Percentiles rank a stretch among this genome's conserved stretches.
phyloP scores from a whole-genome alignment of 2,329 filamentous ascomycete species.

The Cadophora malorum region DNA sequence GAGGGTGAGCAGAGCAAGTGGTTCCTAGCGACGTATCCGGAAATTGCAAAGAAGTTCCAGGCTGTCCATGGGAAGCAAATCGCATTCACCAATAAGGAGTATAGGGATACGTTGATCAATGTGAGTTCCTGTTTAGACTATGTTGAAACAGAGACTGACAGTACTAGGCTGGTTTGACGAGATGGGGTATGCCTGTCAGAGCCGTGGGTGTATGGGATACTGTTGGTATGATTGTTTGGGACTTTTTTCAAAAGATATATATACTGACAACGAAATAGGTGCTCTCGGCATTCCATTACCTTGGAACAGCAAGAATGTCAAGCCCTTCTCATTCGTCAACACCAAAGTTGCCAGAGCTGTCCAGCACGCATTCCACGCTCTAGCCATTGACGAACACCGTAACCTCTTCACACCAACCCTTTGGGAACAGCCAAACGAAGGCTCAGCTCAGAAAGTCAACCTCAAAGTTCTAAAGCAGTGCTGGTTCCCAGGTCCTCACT shows the following conservation, averaged over 20 bases:
- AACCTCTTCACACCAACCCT: conserved; percentile 48
- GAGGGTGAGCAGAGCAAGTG: conserved; percentile 31
- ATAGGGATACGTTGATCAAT: conserved; percentile 34
- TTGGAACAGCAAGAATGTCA: conserved; percentile 37
- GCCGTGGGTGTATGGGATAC: conserved; percentile 58
- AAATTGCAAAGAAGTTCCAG: conserved; percentile 24
- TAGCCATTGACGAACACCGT: conserved; percentile 56
- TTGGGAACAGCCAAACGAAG: conserved; percentile 43
- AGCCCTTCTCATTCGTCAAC: conserved; percentile 49
- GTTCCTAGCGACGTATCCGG: conserved; percentile 30
- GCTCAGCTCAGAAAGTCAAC: conserved; percentile 19
- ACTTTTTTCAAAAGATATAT: neutral
- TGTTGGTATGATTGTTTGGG: conserved; percentile 46
- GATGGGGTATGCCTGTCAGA: conserved; percentile 46
- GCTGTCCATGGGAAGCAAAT: conserved; percentile 28
- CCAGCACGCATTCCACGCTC: conserved; percentile 56
- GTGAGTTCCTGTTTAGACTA: conserved; percentile 21
- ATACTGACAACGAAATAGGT: conserved; percentile 33
- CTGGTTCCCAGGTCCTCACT: conserved; percentile 55
- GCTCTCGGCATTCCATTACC: conserved; percentile 35
- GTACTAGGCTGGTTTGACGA: conserved; percentile 32
- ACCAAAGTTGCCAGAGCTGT: conserved; percentile 51
- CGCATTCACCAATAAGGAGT: conserved; percentile 33
- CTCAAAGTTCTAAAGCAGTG: conserved; percentile 49
- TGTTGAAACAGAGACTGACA: conserved; percentile 17